Evolutionary conservation across 108 stramenopile genomes (phyloP).

Genomic region (Skeletonema grethae): DNA sequence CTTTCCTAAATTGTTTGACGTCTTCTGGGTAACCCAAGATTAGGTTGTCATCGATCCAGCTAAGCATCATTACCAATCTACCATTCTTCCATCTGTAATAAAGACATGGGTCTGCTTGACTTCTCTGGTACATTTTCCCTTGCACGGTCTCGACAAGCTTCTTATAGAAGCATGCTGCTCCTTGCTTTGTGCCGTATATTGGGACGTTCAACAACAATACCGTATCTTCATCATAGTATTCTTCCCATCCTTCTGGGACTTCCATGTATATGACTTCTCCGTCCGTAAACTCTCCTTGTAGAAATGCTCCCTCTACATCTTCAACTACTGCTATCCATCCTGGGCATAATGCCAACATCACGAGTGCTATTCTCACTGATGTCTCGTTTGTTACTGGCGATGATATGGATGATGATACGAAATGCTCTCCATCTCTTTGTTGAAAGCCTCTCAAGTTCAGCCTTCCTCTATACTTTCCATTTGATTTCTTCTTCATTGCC

Average conservation of each 20-base stretch:
- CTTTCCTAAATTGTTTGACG: slow-evolving; percentile 7
- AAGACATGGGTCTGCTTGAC: slow-evolving; percentile 46
- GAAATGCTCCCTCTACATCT: slow-evolving; percentile 20
- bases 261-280: slow-evolving; percentile 21
- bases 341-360: not conserved
- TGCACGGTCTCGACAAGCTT: not conserved
- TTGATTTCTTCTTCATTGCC: slow-evolving; percentile 33
- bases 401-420: slow-evolving; percentile 10
- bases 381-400: slow-evolving; percentile 22
- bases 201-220: slow-evolving; percentile 10
- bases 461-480: slow-evolving; percentile 13
- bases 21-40: slow-evolving; percentile 12
- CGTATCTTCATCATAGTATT: slow-evolving; percentile 10
- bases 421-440: slow-evolving; percentile 26
- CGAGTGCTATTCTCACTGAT: slow-evolving; percentile 16
- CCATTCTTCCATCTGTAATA: slow-evolving; percentile 27
- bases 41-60: slow-evolving; percentile 51
- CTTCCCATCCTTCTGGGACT: slow-evolving; percentile 27
- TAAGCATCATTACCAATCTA: slow-evolving; percentile 25
- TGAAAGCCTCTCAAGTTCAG: slow-evolving; percentile 22
- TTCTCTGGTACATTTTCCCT: slow-evolving; percentile 15
- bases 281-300: slow-evolving; percentile 22
- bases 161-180: slow-evolving; percentile 3
- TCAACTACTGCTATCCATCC: not conserved
- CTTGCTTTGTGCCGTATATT: slow-evolving; percentile 4